phyloP scores from a whole-genome alignment of 2,329 filamentous ascomycete species.

The Aspergillus texensis region DNA sequence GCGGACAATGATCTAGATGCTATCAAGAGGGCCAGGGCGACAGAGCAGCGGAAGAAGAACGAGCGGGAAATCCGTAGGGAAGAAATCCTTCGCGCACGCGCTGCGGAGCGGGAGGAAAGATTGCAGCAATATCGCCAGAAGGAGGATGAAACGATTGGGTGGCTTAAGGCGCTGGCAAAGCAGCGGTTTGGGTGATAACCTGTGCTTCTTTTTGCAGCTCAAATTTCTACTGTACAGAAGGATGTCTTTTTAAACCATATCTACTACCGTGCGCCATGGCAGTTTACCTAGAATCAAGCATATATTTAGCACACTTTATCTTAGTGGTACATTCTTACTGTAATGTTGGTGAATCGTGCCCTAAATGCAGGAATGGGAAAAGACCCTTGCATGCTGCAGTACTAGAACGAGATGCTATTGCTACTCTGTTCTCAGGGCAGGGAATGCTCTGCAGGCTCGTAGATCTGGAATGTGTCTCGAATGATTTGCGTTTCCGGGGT shows the following conservation, averaged over 20 bases:
- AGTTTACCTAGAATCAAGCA: background rate
- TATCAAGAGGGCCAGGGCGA: slow-evolving; percentile 67
- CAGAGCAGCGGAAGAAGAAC: slow-evolving; percentile 72
- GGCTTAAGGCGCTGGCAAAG: slow-evolving; percentile 76
- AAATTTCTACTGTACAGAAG: background rate
- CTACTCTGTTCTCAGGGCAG: background rate
- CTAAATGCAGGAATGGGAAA: background rate
- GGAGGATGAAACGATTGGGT: slow-evolving; percentile 82
- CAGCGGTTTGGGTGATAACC: slow-evolving; percentile 68
- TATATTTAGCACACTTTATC: background rate
- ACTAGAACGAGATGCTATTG: no score
- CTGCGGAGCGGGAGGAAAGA: slow-evolving; percentile 79
- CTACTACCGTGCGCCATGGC: background rate
- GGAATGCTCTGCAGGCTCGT: background rate
- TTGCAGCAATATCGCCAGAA: slow-evolving; percentile 70
- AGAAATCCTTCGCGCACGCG: slow-evolving; percentile 73
- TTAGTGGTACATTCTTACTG: background rate
- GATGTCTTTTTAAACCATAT: background rate
- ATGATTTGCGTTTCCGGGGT: no score
- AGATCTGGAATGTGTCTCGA: background rate
- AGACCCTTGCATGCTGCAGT: background rate
- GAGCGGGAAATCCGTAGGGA: slow-evolving; percentile 82
- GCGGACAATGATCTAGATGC: slow-evolving; percentile 61
- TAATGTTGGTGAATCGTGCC: background rate
- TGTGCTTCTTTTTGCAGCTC: background rate